Conservation (phyloP, 208 protist genomes). For the Strigomonas galati region DNA sequence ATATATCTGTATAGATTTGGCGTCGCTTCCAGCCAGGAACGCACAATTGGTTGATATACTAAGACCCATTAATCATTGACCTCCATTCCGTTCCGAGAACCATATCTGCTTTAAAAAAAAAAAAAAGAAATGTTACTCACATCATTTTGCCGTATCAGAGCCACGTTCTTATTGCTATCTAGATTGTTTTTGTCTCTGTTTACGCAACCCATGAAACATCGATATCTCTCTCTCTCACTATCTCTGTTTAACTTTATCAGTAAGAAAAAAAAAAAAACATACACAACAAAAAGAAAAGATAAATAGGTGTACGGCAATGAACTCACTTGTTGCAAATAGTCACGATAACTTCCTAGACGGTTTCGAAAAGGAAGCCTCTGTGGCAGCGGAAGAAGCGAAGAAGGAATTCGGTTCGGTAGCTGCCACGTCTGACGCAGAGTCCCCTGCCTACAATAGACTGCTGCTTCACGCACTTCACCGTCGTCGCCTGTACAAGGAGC, state of each 20-base stretch:
- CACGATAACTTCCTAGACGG: too few species aligned
- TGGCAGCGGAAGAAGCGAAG: too few species aligned
- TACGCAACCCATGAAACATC: too few species aligned
- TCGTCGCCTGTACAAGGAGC: conserved; percentile 49
- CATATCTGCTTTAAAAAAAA: neutral
- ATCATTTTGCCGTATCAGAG: neutral
- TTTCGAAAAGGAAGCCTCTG: too few species aligned
- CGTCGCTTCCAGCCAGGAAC: neutral
- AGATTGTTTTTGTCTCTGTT: too few species aligned
- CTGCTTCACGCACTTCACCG: conserved; percentile 53
- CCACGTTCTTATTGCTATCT: neutral
- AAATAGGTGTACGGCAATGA: too few species aligned
- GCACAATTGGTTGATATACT: conserved; percentile 12
- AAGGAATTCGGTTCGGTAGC: too few species aligned
- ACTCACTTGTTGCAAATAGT: too few species aligned
- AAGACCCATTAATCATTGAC: conserved; percentile 7
- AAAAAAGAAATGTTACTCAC: neutral
- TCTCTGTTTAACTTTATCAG: too few species aligned
- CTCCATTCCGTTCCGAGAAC: conserved; percentile 17
- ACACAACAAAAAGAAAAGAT: too few species aligned
- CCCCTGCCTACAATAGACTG: conserved; percentile 10
- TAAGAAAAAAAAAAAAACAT: too few species aligned
- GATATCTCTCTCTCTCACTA: too few species aligned
- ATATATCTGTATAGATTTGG: neutral
- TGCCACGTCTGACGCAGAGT: neutral